phyloP scores from a whole-genome alignment of 78 protist species.

The Creolimax fragrantissima region DNA sequence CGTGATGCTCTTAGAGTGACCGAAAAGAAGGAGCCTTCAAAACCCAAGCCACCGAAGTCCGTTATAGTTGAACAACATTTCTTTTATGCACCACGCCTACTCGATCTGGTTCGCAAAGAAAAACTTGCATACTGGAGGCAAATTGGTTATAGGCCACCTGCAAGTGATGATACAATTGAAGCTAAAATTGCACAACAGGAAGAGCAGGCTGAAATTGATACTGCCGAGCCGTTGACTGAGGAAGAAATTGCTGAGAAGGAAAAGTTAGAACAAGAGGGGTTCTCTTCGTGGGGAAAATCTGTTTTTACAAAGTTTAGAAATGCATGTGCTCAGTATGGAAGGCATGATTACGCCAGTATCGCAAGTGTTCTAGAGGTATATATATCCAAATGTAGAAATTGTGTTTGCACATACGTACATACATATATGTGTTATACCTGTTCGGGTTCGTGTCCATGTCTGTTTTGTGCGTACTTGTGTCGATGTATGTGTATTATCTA shows the following conservation, averaged over 20 bases:
- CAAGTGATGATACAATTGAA: background rate
- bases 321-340: slow-evolving; percentile 43
- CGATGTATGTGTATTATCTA: too few relatives aligned
- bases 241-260: slow-evolving; percentile 11
- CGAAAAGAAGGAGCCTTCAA: too few relatives aligned
- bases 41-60: background rate
- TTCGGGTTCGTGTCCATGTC: background rate
- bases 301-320: slow-evolving; percentile 16
- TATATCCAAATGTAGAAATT: background rate
- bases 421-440: background rate
- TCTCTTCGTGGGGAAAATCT: slow-evolving; percentile 11
- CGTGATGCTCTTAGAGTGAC: too few relatives aligned
- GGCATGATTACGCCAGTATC: background rate
- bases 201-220: background rate
- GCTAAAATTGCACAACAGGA: too few relatives aligned
- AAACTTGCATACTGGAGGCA: background rate
- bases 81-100: slow-evolving; percentile 50
- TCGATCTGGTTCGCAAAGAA: slow-evolving; percentile 46
- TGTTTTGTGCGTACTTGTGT: too few relatives aligned
- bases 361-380: background rate
- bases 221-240: slow-evolving; percentile 18
- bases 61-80: background rate
- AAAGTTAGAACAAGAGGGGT: slow-evolving; percentile 19
- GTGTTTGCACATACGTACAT: background rate
- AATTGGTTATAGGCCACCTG: background rate